A percentile compares a stretch with the other conserved stretches of the same genome.
These are phyloP conservation scores for Vinca minor DNA, from an alignment of 257 asterid species.

Conservation along the genomic window DNA sequence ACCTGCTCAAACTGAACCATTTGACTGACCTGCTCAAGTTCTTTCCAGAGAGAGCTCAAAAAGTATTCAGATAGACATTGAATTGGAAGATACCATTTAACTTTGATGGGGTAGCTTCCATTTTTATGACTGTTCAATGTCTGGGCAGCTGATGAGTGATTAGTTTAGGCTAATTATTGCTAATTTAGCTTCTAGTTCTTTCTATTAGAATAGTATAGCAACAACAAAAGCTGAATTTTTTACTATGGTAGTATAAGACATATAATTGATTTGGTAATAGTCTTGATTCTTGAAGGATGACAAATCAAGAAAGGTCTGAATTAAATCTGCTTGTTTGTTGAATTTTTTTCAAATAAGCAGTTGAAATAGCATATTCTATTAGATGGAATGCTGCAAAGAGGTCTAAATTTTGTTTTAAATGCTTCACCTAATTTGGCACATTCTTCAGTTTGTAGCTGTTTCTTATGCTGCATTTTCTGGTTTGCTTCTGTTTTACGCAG, in stretches of 20 bases:
- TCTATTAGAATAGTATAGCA: background rate
- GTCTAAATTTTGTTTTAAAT: background rate
- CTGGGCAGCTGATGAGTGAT: background rate
- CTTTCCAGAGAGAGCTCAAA: too few relatives aligned
- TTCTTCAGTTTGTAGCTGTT: background rate
- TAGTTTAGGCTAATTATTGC: background rate
- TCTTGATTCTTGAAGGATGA: background rate
- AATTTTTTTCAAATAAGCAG: background rate
- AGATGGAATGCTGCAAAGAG: background rate
- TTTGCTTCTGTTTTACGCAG: too few relatives aligned
- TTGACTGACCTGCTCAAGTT: too few relatives aligned
- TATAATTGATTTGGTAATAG: background rate
- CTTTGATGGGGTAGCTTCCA: background rate
- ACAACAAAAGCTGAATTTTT: background rate
- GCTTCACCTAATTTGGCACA: background rate
- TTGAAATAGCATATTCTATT: background rate
- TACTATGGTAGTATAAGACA: background rate
- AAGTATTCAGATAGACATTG: too few relatives aligned
- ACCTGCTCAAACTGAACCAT: too few relatives aligned
- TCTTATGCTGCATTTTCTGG: conserved; percentile 5
- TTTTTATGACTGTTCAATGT: background rate
- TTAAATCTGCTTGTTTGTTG: conserved; percentile 1
- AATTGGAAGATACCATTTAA: too few relatives aligned
- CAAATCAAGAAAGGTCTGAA: background rate
- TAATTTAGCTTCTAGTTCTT: conserved; percentile 8